Conservation (phyloP, 139 green algal species). For the Chlamydomonas sp. region DNA sequence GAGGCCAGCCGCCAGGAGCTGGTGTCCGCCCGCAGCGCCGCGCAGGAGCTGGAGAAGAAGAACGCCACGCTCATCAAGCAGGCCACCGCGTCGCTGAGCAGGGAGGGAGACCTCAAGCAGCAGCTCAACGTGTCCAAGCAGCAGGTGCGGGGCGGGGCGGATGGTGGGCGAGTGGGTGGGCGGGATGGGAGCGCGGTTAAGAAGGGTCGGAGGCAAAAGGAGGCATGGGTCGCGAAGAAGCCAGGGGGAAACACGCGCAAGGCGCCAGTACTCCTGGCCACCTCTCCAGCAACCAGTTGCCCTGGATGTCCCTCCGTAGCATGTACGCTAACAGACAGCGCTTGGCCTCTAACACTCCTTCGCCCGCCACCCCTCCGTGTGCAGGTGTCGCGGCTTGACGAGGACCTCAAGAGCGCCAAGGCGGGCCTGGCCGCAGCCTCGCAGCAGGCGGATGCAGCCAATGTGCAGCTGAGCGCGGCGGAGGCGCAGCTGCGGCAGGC, state of each 20-base stretch:
- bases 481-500: constrained; percentile 16
- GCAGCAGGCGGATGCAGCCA: neutral
- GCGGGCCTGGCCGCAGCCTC: neutral
- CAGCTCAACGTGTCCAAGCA: constrained; percentile 20
- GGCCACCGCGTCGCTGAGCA: constrained; percentile 29
- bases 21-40: neutral
- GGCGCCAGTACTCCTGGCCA: no score
- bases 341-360: no score
- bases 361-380: neutral
- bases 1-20: constrained; percentile 10
- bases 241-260: no score
- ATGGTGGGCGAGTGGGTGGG: neutral
- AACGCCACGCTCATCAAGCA: constrained; percentile 28
- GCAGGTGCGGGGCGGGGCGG: neutral
- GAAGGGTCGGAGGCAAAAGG: no score
- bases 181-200: neutral
- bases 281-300: no score
- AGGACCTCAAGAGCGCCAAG: constrained; percentile 23
- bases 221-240: no score
- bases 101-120: constrained; percentile 37
- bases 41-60: constrained; percentile 33
- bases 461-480: constrained; percentile 4
- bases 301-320: no score
- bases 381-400: constrained; percentile 1
- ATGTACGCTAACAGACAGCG: no score